Evolutionary conservation across 2,329 filamentous ascomycete genomes (phyloP).

Genomic region (Exophiala xenobiotica): DNA sequence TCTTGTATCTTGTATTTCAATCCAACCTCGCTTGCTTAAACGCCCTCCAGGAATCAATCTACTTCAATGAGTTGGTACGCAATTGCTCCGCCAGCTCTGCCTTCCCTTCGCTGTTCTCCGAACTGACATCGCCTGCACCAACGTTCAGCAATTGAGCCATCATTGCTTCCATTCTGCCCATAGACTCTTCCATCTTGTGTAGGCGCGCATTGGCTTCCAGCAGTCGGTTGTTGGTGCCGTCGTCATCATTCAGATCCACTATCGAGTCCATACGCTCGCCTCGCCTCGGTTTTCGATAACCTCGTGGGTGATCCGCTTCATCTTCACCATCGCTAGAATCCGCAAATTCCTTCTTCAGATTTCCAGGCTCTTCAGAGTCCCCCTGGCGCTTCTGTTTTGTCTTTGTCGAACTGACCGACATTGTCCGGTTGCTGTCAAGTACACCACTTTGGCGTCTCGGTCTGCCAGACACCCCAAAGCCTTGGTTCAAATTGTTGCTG

Average conservation of each 20-base stretch:
- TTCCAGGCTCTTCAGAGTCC: constrained; percentile 9
- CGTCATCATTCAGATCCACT: constrained; percentile 20
- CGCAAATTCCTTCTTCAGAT: constrained; percentile 23
- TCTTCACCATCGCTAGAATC: constrained; percentile 22
- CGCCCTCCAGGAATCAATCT: not conserved
- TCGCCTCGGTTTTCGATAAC: constrained; percentile 14
- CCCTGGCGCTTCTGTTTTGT: constrained; percentile 5
- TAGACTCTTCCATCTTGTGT: constrained; percentile 27
- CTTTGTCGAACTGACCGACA: constrained; percentile 7
- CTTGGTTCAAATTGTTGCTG: constrained; percentile 9
- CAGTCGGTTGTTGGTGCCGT: constrained; percentile 6
- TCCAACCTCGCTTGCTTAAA: constrained; percentile 7
- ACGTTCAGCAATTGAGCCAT: constrained; percentile 20
- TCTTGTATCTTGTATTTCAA: not conserved
- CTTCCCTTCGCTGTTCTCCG: constrained; percentile 19
- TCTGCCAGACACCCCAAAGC: constrained; percentile 3
- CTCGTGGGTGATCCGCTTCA: constrained; percentile 14
- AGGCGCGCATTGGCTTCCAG: constrained; percentile 28
- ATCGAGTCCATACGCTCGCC: constrained; percentile 26
- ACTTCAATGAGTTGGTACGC: constrained; percentile 12
- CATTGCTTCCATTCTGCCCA: constrained; percentile 28
- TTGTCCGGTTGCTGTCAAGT: constrained; percentile 1
- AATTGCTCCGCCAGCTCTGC: constrained; percentile 14
- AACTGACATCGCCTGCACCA: constrained; percentile 12
- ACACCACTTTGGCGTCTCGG: constrained; percentile 13